Evolutionary conservation across 106 monocot species (phyloP), one percentile per base, ranked within the genome.

Genomic region (Allium sativum): DNA sequence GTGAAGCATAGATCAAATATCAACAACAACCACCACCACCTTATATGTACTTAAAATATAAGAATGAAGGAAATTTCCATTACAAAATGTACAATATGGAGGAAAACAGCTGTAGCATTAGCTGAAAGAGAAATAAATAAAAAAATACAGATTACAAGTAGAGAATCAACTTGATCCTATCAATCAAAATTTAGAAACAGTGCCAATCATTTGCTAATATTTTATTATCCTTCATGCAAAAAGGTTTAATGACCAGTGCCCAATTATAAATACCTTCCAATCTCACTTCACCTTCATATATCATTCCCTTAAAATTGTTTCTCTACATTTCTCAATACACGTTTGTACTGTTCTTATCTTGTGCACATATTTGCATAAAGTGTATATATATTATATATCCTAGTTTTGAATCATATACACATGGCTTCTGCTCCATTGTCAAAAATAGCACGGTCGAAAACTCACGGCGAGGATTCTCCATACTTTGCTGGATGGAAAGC

Each of bases 401-500:
- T 31, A 31, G 31, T 31, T 31, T 5, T 31, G 31, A 31, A 31
- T 31, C 31, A 50, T 20, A 55, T 20, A 19, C 44, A 68, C 44
- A 68, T 68, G 68, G 46, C 68, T 18, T 46, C 13, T 11, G 68
- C 19, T 21, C 56, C 68, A 57, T 47, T 68, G 45, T 68, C 68
- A n/a, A 55, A 57, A 21, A 57, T 68, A 7, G 68, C 68, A 7
- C 3, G 21, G 45, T 68, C 68, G 16, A 77, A 70, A 57, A 65
- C 76, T 9, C 86, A 86, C 41, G 86, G 82, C 1, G 77, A 83
- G 58, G 80, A 88, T 68, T 88, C 87, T 4, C 77, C 82, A 7
- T 88, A 88, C 54, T 88, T 88, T 61, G 45, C 72, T 0, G 87
- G 82, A 40, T 88, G 87, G 87, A 64, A 83, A 68, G 82, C 74